Evolutionary conservation across 2,329 filamentous ascomycete species (phyloP), one percentile per base, ranked within the genome.

Genomic region (Cercospora zeae-maydis): DNA sequence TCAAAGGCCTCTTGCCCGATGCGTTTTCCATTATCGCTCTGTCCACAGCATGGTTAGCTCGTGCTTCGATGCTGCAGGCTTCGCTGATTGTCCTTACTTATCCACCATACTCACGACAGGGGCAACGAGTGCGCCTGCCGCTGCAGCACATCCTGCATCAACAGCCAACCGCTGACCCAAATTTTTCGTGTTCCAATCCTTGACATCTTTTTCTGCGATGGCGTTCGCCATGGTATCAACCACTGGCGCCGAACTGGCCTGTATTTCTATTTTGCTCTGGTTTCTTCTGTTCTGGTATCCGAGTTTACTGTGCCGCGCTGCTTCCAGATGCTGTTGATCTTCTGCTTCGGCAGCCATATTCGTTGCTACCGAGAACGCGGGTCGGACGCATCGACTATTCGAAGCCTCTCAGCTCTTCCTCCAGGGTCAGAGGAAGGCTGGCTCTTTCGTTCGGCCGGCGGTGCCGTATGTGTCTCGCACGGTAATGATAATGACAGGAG

Each of bases 21-120:
- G 89, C 88, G 75, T 92, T 92, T 78, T 92, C 89, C 80, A 92
- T 92, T 72, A 92, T 91, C 63, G 85, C 88, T 73, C 88, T 90
- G 67, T 19, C 49, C 33, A 36, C 8, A 16, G 19, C 36, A 19
- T 36, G 24, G 2, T 53, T 19, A 59, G 24, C 58, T 39, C 49
- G 45, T 11, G 11, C 14, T 8, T 56, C 21, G 27, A 30, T 9
- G n/a, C 16, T 14, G 14, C n/a, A 2, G 19, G 10, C 21, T 30
- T 58, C 14, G 4, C 13, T 58, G 13, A 39, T 27, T 31, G 19
- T 16, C 72, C 79, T 64, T 79, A 93, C 90, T 89, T 86, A 77
- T 96, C 92, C 77, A 97, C 95, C 68, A 95, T 88, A 37, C 89
- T 90, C 66, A 96, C 93, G 39, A 96, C 75, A 1, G 93, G 92